Percentiles rank a stretch among this genome's conserved stretches.
Conservation (phyloP, 2,329 filamentous ascomycete genomes). For the Sphaerostilbella broomeana region DNA sequence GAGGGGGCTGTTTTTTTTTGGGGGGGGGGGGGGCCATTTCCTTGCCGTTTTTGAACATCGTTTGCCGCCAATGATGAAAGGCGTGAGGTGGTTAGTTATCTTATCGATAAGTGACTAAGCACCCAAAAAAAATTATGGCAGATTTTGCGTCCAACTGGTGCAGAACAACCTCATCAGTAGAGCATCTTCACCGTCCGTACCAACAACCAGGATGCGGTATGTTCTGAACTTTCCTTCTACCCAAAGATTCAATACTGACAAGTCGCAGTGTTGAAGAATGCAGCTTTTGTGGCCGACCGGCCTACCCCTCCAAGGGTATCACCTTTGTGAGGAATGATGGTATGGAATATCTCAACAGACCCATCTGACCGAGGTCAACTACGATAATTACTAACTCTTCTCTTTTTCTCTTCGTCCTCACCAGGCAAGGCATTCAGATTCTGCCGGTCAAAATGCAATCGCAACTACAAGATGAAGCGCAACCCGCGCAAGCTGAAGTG, state of each 20-base stretch:
- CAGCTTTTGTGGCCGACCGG: constrained; percentile 42
- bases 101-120: constrained; percentile 14
- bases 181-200: constrained; percentile 11
- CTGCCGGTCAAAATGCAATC: constrained; percentile 54
- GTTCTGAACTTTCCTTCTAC: not conserved
- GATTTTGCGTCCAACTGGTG: constrained; percentile 10
- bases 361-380: not conserved
- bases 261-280: constrained; percentile 36
- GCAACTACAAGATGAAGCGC: constrained; percentile 93
- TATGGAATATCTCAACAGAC: constrained; percentile 16
- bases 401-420: not conserved
- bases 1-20: not conserved
- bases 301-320: constrained; percentile 52
- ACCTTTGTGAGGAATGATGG: constrained; percentile 45
- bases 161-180: constrained; percentile 6
- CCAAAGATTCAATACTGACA: not conserved
- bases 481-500: constrained; percentile 95
- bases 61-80: not conserved
- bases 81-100: not conserved
- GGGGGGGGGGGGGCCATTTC: not conserved
- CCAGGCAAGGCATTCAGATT: constrained; percentile 48
- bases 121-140: constrained; percentile 11
- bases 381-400: not conserved
- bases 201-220: constrained; percentile 13
- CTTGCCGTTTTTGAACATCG: not conserved